Percentiles rank a stretch among this genome's conserved stretches.
Conservation (phyloP, 768 basidiomycete genomes). For the Pisolithus sp. region DNA sequence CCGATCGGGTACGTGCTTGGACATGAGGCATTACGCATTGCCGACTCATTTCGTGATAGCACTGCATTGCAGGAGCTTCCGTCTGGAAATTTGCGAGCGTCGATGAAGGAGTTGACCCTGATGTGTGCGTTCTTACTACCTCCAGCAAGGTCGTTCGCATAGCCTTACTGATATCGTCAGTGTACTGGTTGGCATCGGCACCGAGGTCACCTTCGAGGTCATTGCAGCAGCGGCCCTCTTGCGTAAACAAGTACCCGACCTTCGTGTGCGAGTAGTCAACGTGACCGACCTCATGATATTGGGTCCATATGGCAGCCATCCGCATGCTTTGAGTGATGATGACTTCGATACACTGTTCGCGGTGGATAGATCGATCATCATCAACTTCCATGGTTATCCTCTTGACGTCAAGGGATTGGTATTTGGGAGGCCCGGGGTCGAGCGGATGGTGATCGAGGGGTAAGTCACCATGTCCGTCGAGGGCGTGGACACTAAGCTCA, state of each 20-base stretch:
- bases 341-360: constrained; percentile 73
- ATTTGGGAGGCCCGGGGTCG: constrained; percentile 45
- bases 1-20: constrained; percentile 43
- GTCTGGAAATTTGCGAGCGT: constrained; percentile 81
- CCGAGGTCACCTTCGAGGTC: constrained; percentile 85
- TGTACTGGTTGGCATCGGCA: constrained; percentile 81
- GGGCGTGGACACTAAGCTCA: constrained; percentile 2
- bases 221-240: constrained; percentile 81
- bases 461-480: constrained; percentile 12
- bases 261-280: constrained; percentile 84
- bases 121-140: constrained; percentile 43
- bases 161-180: constrained; percentile 24
- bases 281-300: constrained; percentile 88
- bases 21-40: constrained; percentile 2
- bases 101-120: constrained; percentile 64
- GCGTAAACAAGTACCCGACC: constrained; percentile 56
- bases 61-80: constrained; percentile 83
- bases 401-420: constrained; percentile 64
- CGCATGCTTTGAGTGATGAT: constrained; percentile 59
- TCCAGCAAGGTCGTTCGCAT: background rate
- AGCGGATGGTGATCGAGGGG: constrained; percentile 52
- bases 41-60: constrained; percentile 30
- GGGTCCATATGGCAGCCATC: constrained; percentile 59
- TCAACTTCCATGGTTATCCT: constrained; percentile 84
- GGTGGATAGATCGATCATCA: constrained; percentile 55